Percentiles rank a stretch among this genome's conserved stretches.
These are phyloP conservation scores for Triticum turgidum DNA, from an alignment of 176 grass and related monocot species.

Conservation along the genomic window DNA sequence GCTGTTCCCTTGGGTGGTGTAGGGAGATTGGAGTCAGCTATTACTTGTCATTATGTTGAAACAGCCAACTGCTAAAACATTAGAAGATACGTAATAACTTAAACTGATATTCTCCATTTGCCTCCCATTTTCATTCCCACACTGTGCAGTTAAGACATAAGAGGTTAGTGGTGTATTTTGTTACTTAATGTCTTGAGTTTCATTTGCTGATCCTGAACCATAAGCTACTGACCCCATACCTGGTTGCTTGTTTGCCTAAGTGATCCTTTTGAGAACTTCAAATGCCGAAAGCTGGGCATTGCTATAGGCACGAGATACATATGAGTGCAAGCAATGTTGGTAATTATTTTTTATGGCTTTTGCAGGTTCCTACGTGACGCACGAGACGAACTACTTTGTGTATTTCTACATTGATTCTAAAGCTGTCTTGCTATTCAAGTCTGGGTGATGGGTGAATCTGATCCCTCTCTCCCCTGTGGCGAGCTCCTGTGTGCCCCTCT, in stretches of 20 bases:
- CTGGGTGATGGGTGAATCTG: conserved; percentile 45
- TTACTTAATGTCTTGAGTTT: background rate
- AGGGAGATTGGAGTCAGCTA: background rate
- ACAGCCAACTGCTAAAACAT: background rate
- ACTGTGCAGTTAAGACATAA: background rate
- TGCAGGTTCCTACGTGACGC: conserved; percentile 76
- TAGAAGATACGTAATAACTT: background rate
- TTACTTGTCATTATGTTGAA: background rate
- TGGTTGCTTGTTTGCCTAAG: background rate
- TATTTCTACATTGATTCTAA: conserved; percentile 90
- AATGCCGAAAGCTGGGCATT: background rate
- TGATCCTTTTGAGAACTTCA: background rate
- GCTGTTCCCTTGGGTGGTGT: background rate
- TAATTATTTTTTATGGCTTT: background rate
- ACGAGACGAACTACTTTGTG: conserved; percentile 80
- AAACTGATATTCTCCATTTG: background rate
- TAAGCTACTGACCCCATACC: background rate
- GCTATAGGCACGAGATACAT: background rate
- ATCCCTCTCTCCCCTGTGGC: background rate
- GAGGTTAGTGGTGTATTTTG: background rate
- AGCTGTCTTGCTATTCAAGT: conserved; percentile 83
- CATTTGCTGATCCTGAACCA: background rate
- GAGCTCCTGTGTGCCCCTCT: background rate
- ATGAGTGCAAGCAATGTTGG: background rate
- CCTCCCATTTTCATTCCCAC: background rate